phyloP scores from a whole-genome alignment of 495 filamentous ascomycete species.

The Trichocladium antarcticum region DNA sequence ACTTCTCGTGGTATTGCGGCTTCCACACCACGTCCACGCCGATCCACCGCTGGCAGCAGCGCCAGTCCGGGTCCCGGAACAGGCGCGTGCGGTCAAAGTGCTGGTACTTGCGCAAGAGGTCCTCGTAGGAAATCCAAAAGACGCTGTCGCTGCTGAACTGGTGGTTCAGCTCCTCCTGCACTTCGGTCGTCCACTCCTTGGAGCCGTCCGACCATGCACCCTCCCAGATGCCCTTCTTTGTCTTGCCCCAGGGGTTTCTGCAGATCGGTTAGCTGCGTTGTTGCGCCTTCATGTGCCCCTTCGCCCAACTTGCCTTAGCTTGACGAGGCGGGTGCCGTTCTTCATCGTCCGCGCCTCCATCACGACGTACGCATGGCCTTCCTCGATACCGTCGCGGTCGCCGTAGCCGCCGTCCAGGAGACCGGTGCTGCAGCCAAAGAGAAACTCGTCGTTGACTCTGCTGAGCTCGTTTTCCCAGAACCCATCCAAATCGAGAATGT shows the following conservation, averaged over 20 bases:
- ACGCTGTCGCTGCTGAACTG: conserved; percentile 83
- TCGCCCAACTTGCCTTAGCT: no score
- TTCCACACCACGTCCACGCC: conserved; percentile 80
- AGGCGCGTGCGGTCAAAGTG: conserved; percentile 83
- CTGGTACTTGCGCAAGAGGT: conserved; percentile 75
- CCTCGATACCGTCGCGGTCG: conserved; percentile 62
- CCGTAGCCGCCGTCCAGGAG: conserved; percentile 52
- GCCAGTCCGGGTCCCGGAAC: conserved; percentile 69
- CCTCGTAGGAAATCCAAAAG: conserved; percentile 62
- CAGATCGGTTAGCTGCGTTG: no score
- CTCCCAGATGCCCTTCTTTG: conserved; percentile 61
- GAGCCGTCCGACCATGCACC: conserved; percentile 83
- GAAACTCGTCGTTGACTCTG: conserved; percentile 77
- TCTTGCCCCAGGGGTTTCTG: conserved; percentile 74
- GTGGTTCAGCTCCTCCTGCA: conserved; percentile 71
- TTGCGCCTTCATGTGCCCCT: no score
- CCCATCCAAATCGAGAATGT: conserved; percentile 77
- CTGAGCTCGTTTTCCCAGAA: conserved; percentile 87
- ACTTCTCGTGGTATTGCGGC: conserved; percentile 78
- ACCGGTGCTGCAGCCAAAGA: conserved; percentile 76
- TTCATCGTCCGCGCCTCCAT: conserved; percentile 59
- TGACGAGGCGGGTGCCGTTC: conserved; percentile 36
- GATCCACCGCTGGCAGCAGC: conserved; percentile 79
- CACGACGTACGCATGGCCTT: conserved; percentile 82
- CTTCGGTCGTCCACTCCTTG: conserved; percentile 88